These are phyloP conservation scores for Candida palmyrensis DNA, from an alignment of 805 yeast species.

Conservation along the genomic window DNA sequence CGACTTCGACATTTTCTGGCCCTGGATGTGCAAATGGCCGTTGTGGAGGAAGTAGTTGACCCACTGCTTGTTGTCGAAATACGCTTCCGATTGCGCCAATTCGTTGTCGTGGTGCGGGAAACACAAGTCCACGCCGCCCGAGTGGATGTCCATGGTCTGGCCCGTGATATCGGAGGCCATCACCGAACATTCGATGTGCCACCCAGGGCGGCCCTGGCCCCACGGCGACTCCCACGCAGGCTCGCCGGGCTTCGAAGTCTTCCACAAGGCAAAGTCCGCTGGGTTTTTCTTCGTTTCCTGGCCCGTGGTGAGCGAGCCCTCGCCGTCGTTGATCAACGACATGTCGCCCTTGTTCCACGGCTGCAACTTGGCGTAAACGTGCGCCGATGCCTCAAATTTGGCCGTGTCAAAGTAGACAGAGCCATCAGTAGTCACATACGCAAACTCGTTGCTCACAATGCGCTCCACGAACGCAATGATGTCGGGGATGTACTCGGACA, in stretches of 20 bases:
- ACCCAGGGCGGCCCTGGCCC: conserved; percentile 98
- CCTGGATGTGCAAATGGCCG: conserved; percentile 97
- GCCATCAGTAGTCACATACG: conserved; percentile 78
- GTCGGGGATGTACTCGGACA: conserved; percentile 92
- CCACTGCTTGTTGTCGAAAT: conserved; percentile 88
- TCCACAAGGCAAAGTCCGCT: conserved; percentile 96
- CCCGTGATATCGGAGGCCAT: conserved; percentile 94
- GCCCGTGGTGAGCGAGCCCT: conserved; percentile 67
- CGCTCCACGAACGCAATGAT: conserved; percentile 72
- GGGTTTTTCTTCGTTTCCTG: conserved; percentile 61
- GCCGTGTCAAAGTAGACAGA: conserved; percentile 94
- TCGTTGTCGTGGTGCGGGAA: conserved; percentile 99
- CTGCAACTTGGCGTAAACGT: conserved; percentile 90
- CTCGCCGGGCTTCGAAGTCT: conserved; percentile 93
- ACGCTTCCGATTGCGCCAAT: conserved; percentile 94
- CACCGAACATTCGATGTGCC: conserved; percentile 99
- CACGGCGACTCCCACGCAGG: conserved; percentile 94
- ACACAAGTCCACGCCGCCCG: conserved; percentile 96
- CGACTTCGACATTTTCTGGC: conserved; percentile 96
- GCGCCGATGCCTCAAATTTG: conserved; percentile 70
- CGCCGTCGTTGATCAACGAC: conserved; percentile 88
- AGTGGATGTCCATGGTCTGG: conserved; percentile 81
- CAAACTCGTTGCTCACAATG: conserved; percentile 78
- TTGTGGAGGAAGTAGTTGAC: conserved; percentile 94
- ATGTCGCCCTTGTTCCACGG: conserved; percentile 95